Percentiles rank a stretch among this genome's conserved stretches.
These are phyloP conservation scores for Globisporangium ultimum DNA, from an alignment of 352 stramenopile species.

Conservation along the genomic window DNA sequence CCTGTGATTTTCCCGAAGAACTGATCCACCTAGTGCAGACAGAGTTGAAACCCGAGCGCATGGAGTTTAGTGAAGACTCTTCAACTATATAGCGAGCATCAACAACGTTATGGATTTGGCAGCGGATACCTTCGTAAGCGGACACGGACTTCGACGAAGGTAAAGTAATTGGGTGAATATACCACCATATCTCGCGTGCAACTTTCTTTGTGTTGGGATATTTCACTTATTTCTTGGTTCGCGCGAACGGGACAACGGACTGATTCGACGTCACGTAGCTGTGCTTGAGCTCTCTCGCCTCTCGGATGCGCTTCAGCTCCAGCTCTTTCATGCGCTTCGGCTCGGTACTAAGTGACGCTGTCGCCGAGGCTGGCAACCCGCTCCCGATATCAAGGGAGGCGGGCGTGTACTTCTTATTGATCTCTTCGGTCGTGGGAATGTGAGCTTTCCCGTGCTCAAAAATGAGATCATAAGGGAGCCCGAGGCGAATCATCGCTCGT, in stretches of 20 bases:
- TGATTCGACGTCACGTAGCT: conserved; percentile 62
- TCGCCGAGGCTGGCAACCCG: conserved; percentile 16
- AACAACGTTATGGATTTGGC: not conserved
- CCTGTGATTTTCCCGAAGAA: conserved; percentile 32
- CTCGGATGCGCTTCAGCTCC: conserved; percentile 37
- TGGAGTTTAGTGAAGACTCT: too few relatives aligned
- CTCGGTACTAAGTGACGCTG: conserved; percentile 27
- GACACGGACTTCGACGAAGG: too few relatives aligned
- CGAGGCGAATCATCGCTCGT: conserved; percentile 44
- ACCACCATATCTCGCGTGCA: too few relatives aligned
- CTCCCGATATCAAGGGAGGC: conserved; percentile 51
- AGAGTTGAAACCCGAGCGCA: conserved; percentile 13
- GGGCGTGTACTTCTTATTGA: conserved; percentile 52
- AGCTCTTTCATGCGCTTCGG: conserved; percentile 27
- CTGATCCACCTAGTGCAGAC: conserved; percentile 22
- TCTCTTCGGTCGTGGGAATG: conserved; percentile 34
- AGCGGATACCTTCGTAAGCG: too few relatives aligned
- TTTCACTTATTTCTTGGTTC: conserved; percentile 11
- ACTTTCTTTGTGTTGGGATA: too few relatives aligned
- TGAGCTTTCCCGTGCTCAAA: conserved; percentile 66
- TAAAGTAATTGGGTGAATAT: too few relatives aligned
- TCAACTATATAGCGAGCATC: not conserved
- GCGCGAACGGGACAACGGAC: conserved; percentile 33
- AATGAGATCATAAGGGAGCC: conserved; percentile 67
- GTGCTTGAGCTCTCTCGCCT: conserved; percentile 34